Conservation (phyloP, 2,329 filamentous ascomycete species). For the Macrophomina tecta region DNA sequence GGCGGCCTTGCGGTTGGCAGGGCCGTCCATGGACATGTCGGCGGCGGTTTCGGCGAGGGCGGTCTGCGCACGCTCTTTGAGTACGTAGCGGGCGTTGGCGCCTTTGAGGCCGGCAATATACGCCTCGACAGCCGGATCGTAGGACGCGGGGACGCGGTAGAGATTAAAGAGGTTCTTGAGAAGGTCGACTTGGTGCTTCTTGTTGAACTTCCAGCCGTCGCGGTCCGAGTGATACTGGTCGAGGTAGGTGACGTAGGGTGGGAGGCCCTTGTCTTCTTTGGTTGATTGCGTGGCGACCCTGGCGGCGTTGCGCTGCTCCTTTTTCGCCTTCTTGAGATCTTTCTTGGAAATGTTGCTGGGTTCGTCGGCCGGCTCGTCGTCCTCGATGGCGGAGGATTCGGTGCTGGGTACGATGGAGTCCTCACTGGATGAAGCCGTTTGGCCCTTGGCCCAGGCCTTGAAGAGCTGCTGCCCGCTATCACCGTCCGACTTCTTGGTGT, state of each 20-base stretch:
- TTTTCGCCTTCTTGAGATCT: slow-evolving; percentile 36
- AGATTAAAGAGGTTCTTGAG: slow-evolving; percentile 82
- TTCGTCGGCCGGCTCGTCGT: slow-evolving; percentile 31
- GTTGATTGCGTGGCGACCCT: slow-evolving; percentile 31
- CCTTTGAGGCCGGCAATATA: slow-evolving; percentile 85
- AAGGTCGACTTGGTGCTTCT: slow-evolving; percentile 84
- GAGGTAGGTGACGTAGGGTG: slow-evolving; percentile 77
- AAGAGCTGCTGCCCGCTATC: slow-evolving; percentile 59
- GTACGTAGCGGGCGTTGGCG: slow-evolving; percentile 67
- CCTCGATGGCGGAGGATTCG: slow-evolving; percentile 18
- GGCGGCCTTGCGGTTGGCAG: slow-evolving; percentile 42
- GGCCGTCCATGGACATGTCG: slow-evolving; percentile 40
- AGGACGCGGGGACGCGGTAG: slow-evolving; percentile 70
- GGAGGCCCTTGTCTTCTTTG: slow-evolving; percentile 52
- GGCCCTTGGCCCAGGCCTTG: slow-evolving; percentile 53
- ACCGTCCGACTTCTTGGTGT: slow-evolving; percentile 65
- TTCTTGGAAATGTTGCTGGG: slow-evolving; percentile 29
- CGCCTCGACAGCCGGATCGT: slow-evolving; percentile 72
- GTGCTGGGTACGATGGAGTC: slow-evolving; percentile 15
- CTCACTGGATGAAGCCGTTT: slow-evolving; percentile 35
- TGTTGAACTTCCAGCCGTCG: slow-evolving; percentile 91
- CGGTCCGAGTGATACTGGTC: slow-evolving; percentile 74
- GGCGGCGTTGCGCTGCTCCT: slow-evolving; percentile 28
- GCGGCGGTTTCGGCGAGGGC: slow-evolving; percentile 54
- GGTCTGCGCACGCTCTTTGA: slow-evolving; percentile 70